A percentile compares a stretch with the other conserved stretches of the same genome.
Conservation (phyloP, 148 eudicot genomes). For the Amaranthus palmeri region DNA sequence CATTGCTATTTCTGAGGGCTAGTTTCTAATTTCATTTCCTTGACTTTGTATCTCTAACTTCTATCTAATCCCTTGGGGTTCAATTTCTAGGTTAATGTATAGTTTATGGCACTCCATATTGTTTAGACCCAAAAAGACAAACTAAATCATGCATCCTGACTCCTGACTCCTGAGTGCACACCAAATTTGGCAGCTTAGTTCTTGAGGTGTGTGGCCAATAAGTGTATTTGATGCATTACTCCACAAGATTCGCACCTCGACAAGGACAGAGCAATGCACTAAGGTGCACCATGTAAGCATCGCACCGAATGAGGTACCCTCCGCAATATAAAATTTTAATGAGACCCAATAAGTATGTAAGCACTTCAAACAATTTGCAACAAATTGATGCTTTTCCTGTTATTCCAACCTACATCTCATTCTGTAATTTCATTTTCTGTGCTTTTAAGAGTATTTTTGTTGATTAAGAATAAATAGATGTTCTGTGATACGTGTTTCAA, state of each 20-base stretch:
- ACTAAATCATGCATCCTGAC: neutral
- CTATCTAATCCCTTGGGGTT: neutral
- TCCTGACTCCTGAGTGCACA: neutral
- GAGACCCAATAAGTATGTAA: too few species aligned
- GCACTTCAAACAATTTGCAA: too few species aligned
- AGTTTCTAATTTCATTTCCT: neutral
- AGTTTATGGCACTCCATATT: neutral
- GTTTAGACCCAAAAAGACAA: neutral
- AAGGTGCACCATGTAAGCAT: neutral
- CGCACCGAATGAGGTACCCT: neutral
- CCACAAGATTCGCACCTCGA: neutral
- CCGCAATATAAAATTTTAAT: too few species aligned
- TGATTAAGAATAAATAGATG: too few species aligned
- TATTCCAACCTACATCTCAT: too few species aligned
- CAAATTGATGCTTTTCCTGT: too few species aligned
- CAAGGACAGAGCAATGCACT: neutral
- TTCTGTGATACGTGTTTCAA: too few species aligned
- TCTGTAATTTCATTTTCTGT: too few species aligned
- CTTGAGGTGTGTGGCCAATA: neutral
- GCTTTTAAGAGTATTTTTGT: too few species aligned
- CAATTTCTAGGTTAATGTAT: neutral
- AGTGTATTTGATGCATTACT: neutral
- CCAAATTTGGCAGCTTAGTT: neutral
- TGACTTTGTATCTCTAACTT: neutral
- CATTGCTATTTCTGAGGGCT: neutral